Conservation (phyloP, 495 filamentous ascomycete species). For the Penicillium canescens region DNA sequence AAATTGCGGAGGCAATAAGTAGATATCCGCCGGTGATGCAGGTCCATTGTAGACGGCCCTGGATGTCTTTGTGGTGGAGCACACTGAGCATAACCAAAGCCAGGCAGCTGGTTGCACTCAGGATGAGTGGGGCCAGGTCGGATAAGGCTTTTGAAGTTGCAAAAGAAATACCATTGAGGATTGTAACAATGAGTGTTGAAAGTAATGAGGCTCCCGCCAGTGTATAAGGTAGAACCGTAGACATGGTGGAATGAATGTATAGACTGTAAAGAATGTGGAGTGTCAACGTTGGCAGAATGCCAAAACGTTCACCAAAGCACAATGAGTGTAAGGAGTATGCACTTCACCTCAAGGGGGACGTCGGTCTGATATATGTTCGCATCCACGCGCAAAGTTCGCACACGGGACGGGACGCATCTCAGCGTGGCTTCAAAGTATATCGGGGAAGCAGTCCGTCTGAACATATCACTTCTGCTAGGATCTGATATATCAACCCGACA, state of each 20-base stretch:
- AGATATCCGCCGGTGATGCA: constrained; percentile 28
- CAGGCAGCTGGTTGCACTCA: constrained; percentile 32
- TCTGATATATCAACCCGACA: constrained; percentile 27
- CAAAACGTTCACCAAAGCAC: constrained; percentile 12
- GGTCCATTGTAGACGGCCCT: constrained; percentile 13
- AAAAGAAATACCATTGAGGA: constrained; percentile 39
- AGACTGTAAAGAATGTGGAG: constrained; percentile 8
- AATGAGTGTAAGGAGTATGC: constrained; percentile 8
- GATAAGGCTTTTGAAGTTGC: constrained; percentile 21
- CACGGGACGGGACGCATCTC: constrained; percentile 22
- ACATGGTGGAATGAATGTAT: constrained; percentile 16
- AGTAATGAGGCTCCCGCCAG: constrained; percentile 29
- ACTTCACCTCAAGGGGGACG: not conserved
- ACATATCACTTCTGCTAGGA: constrained; percentile 15
- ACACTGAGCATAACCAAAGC: constrained; percentile 26
- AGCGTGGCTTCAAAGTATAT: constrained; percentile 24
- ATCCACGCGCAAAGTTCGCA: constrained; percentile 13
- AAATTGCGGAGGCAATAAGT: constrained; percentile 27
- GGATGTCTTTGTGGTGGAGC: constrained; percentile 25
- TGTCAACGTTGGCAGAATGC: constrained; percentile 5
- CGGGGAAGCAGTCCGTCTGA: constrained; percentile 11
- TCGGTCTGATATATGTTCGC: constrained; percentile 15
- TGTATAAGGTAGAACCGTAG: constrained; percentile 19
- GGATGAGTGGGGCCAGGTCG: constrained; percentile 22
- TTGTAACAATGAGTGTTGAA: constrained; percentile 27